These are phyloP conservation scores for Fulvia fulva DNA, from an alignment of 2,329 filamentous ascomycete species.

Conservation along the genomic window DNA sequence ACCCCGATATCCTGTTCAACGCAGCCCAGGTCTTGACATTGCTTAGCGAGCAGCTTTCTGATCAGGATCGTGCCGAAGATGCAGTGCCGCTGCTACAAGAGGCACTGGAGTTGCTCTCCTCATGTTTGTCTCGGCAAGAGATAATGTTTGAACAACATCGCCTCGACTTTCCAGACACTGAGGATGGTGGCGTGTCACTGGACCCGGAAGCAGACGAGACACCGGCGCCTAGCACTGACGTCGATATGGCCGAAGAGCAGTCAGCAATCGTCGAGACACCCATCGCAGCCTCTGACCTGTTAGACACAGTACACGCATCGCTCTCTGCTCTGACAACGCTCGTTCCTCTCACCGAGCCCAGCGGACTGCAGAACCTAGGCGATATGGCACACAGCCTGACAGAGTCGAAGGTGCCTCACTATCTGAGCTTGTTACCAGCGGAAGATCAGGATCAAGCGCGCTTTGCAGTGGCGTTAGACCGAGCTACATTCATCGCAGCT, in stretches of 20 bases:
- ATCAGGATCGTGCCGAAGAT: slow-evolving; percentile 47
- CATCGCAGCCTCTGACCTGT: slow-evolving; percentile 59
- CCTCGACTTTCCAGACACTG: slow-evolving; percentile 31
- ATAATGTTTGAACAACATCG: slow-evolving; percentile 42
- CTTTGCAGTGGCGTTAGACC: slow-evolving; percentile 48
- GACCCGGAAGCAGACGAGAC: slow-evolving; percentile 14
- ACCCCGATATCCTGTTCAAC: slow-evolving; percentile 68
- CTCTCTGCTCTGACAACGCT: slow-evolving; percentile 46
- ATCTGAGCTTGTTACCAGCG: slow-evolving; percentile 40
- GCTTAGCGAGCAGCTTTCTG: slow-evolving; percentile 58
- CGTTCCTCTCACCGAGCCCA: slow-evolving; percentile 49
- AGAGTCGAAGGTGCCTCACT: slow-evolving; percentile 51
- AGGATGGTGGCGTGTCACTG: slow-evolving; percentile 28
- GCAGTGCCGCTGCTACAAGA: slow-evolving; percentile 56
- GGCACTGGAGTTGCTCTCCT: slow-evolving; percentile 57
- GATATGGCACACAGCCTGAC: slow-evolving; percentile 57
- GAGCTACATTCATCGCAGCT: slow-evolving; percentile 54
- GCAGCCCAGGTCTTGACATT: slow-evolving; percentile 65
- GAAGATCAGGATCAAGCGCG: slow-evolving; percentile 28
- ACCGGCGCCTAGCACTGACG: slow-evolving; percentile 20
- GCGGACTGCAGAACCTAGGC: slow-evolving; percentile 48
- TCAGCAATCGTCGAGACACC: slow-evolving; percentile 66
- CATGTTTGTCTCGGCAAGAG: slow-evolving; percentile 45
- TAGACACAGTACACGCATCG: slow-evolving; percentile 66
- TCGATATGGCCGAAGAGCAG: slow-evolving; percentile 47